Percentiles rank a stretch among this genome's conserved stretches.
These are phyloP conservation scores for Lepidium didymum DNA, from an alignment of 345 rosid species.

Conservation along the genomic window DNA sequence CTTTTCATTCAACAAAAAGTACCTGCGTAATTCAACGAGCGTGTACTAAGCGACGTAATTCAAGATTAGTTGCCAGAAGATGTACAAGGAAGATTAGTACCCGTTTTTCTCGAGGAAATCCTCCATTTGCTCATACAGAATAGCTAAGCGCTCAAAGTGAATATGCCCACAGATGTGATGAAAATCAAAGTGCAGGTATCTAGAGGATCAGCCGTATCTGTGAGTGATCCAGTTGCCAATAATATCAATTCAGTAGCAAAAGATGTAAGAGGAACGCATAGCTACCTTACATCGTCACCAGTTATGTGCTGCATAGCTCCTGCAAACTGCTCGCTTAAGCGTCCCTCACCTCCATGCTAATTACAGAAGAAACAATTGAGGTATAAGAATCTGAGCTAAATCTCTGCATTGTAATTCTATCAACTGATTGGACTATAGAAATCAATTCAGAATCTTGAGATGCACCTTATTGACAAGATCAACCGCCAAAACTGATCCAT, in stretches of 20 bases:
- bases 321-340: constrained; percentile 64
- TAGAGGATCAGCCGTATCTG: constrained; percentile 30
- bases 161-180: constrained; percentile 87
- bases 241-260: neutral
- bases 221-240: constrained; percentile 7
- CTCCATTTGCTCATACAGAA: constrained; percentile 77
- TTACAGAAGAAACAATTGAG: constrained; percentile 21
- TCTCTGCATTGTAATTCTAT: neutral
- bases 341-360: constrained; percentile 96
- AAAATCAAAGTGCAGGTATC: constrained; percentile 96
- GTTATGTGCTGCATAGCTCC: constrained; percentile 51
- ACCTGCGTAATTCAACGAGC: constrained; percentile 36
- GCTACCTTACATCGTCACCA: constrained; percentile 80
- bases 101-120: constrained; percentile 78
- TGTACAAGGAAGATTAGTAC: constrained; percentile 32
- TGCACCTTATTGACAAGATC: constrained; percentile 90
- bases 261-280: constrained; percentile 2
- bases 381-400: constrained; percentile 8
- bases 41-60: neutral
- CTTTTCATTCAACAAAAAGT: constrained; percentile 81
- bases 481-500: constrained; percentile 67
- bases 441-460: neutral
- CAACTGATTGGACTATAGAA: neutral
- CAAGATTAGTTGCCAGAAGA: neutral
- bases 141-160: constrained; percentile 92